Base-by-base conservation (phyloP, 768 basidiomycete species). In the Pleurotus cornucopiae region DNA sequence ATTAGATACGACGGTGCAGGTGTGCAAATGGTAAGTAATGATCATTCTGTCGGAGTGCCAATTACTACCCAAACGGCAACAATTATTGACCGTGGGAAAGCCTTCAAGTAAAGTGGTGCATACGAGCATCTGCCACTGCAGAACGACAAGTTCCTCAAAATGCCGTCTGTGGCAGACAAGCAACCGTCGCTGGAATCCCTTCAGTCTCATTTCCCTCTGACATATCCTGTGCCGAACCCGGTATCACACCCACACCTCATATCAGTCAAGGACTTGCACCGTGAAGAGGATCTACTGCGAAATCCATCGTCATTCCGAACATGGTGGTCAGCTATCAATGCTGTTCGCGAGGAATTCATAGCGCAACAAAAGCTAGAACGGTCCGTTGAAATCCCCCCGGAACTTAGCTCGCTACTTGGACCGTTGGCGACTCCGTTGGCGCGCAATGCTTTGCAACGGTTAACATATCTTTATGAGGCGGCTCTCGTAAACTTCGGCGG, bases 391-490 rank as follows among this genome's bases (percentile, higher is more conserved):
- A 64, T 80, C 2, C 71, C 80, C 4, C 75, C 79, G 34, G 82
- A 83, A 55, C 71, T 78, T 18, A 72, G 76, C 16, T 66, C 73
- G 25, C 73, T 94, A 18, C 82, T 98, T 4, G 95, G 94, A 12
- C 87, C 88, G 13, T 82, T 98, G 43, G 81, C 89, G 14, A 83
- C 89, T 3, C 80, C 86, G 4, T 78, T 80, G 18, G 81, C 89
- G 45, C 81, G 94, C 59, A 77, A 84, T 44, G 85, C 86, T 23
- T 74, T 98, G 5, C 93, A 97, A 63, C 84, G 88, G 47, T 74
- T 96, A 30, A 88, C 89, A 2, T 94, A 91, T 69, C 80, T 97
- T n/a, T 98, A 97, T 67, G 97, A 99, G 71, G 78, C 91, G 16
- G 96, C 96, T 0, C 80, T 99, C 20, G 79, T 73, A 3, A 82